Evolutionary conservation across 192 early-diverging fungal species (phyloP), one percentile per base, ranked within the genome.

Genomic region (Linnemannia elongata): DNA sequence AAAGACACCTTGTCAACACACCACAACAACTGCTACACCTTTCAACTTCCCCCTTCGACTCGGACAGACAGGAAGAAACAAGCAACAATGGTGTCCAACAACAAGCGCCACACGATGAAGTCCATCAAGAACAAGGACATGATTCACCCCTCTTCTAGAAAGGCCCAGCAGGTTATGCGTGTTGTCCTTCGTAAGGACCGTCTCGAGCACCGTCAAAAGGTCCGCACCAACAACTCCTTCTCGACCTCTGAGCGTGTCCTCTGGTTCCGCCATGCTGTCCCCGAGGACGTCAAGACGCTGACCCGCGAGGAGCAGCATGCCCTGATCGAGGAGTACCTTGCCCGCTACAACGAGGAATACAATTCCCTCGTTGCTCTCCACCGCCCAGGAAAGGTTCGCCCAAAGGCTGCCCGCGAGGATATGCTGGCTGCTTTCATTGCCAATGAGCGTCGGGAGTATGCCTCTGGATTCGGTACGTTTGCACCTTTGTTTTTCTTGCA

Each of bases 131-230:
- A 92, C 74, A 85, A 89, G 79, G 88, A 91, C 57, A 85, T 86
- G 73, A 89, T 90, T 41, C 91, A 93, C 60, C 92, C 92, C 39
- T 92, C 90, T 30, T 92, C 91, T 22, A 85, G 92, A 44, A 93
- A 93, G 77, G 92, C 92, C 41, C 83, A 86, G 52, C 91, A 92
- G 76, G 78, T 92, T 45, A 87, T 89, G 60, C 79, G 91, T 79
- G 88, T 89, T 5, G 83, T 88, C 69, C 81, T 90, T 54, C 88
- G 91, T 33, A 91, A 89, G 69, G 92, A 93, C 27, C 88, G 89
- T 41, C 74, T 93, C 3, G 86, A 87, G 54, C 85, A 91, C 41
- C 87, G 82, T 77, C 77, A 77, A 69, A 90, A 84, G 72, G 45
- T 72, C 77, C 78, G 72, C 66, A 70, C 70, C 77, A 75, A 76